These are phyloP conservation scores for Aureobasidium mangrovei DNA, from an alignment of 2,329 filamentous ascomycete species.

Conservation along the genomic window DNA sequence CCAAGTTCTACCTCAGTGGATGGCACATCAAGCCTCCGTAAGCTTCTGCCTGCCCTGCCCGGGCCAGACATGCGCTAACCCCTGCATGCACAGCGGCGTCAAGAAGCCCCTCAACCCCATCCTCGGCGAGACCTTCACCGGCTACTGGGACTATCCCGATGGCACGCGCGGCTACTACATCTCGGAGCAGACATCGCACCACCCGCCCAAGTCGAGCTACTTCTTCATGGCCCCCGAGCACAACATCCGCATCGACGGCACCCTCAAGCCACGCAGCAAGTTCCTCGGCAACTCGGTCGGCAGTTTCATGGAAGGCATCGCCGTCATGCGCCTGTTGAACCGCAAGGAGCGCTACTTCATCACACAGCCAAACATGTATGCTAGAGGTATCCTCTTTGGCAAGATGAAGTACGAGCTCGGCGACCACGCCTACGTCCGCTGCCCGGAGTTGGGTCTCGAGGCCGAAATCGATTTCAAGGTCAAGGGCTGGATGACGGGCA, in stretches of 20 bases:
- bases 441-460: slow-evolving; percentile 75
- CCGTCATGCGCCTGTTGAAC: slow-evolving; percentile 75
- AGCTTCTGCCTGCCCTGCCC: slow-evolving; percentile 31
- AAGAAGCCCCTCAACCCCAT: slow-evolving; percentile 98
- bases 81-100: slow-evolving; percentile 57
- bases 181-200: slow-evolving; percentile 93
- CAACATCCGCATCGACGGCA: slow-evolving; percentile 89
- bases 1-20: slow-evolving; percentile 96
- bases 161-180: slow-evolving; percentile 88
- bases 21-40: slow-evolving; percentile 99
- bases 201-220: slow-evolving; percentile 97
- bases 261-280: slow-evolving; percentile 85
- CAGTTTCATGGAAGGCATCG: slow-evolving; percentile 96
- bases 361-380: slow-evolving; percentile 99
- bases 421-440: slow-evolving; percentile 87
- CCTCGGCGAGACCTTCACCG: slow-evolving; percentile 86
- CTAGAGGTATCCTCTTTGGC: slow-evolving; percentile 88
- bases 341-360: slow-evolving; percentile 84
- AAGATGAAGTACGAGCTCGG: slow-evolving; percentile 99
- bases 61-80: background rate
- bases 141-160: slow-evolving; percentile 82
- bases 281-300: slow-evolving; percentile 96
- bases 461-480: slow-evolving; percentile 98
- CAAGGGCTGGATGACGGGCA: slow-evolving; percentile 93
- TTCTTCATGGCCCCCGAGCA: slow-evolving; percentile 97